Evolutionary conservation across 371 early-diverging fungal species (phyloP).

Genomic region (Dichotomocladium elegans): DNA sequence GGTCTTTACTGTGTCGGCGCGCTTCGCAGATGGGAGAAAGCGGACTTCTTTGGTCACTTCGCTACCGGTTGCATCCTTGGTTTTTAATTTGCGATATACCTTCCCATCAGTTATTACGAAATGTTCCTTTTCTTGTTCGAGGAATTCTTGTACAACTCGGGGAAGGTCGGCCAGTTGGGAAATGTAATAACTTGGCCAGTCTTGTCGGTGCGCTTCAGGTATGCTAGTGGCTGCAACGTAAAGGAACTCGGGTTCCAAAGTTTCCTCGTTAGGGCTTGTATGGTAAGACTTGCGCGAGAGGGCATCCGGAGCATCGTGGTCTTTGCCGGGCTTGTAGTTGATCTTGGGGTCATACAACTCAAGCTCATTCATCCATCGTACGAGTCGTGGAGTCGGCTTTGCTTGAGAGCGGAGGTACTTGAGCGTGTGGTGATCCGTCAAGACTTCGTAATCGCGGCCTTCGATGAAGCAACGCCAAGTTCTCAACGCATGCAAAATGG

Average conservation of each 20-base stretch:
- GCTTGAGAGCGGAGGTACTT: constrained; percentile 14
- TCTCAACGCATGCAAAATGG: constrained; percentile 24
- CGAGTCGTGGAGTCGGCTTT: background rate
- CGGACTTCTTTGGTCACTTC: background rate
- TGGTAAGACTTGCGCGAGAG: constrained; percentile 10
- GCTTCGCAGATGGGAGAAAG: background rate
- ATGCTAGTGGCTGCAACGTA: background rate
- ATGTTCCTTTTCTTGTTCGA: background rate
- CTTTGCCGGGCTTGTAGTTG: constrained; percentile 20
- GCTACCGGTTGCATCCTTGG: background rate
- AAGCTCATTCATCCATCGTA: constrained; percentile 15
- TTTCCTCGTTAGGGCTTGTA: background rate
- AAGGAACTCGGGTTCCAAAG: constrained; percentile 3
- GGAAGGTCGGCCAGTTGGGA: background rate
- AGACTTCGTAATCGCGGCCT: constrained; percentile 12
- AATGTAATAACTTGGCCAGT: constrained; percentile 4
- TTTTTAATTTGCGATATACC: background rate
- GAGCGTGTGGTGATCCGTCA: constrained; percentile 22
- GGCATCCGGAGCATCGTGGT: constrained; percentile 20
- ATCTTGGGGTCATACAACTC: constrained; percentile 19
- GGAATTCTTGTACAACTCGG: background rate
- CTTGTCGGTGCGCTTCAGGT: background rate
- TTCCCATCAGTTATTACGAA: background rate
- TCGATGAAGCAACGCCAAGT: constrained; percentile 29
- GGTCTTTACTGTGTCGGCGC: constrained; percentile 2